phyloP scores from a whole-genome alignment of 441 rosid species.

The Brassica hybrid region DNA sequence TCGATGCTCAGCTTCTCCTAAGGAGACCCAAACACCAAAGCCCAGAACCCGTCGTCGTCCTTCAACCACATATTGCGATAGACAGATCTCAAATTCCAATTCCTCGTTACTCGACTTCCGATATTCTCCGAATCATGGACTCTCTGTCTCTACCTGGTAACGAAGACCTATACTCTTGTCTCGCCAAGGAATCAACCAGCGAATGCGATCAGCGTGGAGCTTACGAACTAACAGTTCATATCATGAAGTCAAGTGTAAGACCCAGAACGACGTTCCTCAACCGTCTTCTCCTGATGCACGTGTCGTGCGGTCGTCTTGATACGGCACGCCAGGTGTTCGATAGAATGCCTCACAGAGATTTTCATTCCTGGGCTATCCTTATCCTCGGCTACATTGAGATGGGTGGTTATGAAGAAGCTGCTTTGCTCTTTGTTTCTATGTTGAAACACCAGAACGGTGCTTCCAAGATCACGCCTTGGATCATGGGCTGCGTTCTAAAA shows the following conservation, averaged over 20 bases:
- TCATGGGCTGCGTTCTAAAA: constrained; percentile 53
- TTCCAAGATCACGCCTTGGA: constrained; percentile 49
- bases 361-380: constrained; percentile 63
- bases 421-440: constrained; percentile 52
- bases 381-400: constrained; percentile 49
- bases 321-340: constrained; percentile 65
- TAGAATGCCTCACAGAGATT: constrained; percentile 58
- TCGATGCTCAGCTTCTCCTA: constrained; percentile 32
- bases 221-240: constrained; percentile 50
- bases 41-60: constrained; percentile 17
- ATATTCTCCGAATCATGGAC: constrained; percentile 59
- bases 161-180: constrained; percentile 59
- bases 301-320: constrained; percentile 50
- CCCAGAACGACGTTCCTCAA: constrained; percentile 46
- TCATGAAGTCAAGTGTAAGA: constrained; percentile 43
- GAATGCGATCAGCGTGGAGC: constrained; percentile 51
- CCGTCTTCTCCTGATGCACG: constrained; percentile 59
- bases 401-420: constrained; percentile 50
- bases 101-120: constrained; percentile 48
- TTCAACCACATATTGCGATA: constrained; percentile 9
- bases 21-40: constrained; percentile 40
- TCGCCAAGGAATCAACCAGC: constrained; percentile 63
- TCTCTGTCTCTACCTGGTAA: constrained; percentile 52
- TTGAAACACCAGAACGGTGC: constrained; percentile 20
- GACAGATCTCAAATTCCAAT: neutral